These are phyloP conservation scores for Ustilago hordei DNA, from an alignment of 1,284 basidiomycete species.

Conservation along the genomic window DNA sequence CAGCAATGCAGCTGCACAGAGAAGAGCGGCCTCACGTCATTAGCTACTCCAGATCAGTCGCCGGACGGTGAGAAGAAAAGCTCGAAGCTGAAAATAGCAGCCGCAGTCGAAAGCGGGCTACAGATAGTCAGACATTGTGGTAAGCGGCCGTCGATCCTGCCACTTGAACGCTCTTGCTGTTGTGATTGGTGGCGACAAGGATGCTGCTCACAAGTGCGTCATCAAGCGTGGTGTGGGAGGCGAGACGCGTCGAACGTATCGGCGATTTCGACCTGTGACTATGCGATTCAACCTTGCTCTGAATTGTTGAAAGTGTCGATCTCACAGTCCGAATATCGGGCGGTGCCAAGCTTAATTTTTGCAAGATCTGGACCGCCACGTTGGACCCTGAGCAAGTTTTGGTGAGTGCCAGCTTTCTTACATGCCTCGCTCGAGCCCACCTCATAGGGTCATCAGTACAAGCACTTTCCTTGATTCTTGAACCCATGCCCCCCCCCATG, in stretches of 20 bases:
- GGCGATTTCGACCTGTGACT: neutral
- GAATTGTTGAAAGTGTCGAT: neutral
- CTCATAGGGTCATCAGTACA: neutral
- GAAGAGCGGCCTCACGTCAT: constrained; percentile 48
- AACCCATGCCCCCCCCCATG: neutral
- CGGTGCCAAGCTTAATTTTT: neutral
- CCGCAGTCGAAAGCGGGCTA: neutral
- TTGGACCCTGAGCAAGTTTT: constrained; percentile 17
- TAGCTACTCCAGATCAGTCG: constrained; percentile 1
- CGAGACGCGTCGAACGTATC: neutral
- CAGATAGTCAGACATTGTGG: neutral
- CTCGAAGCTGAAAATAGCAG: constrained; percentile 28
- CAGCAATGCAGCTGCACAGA: constrained; percentile 25
- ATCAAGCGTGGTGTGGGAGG: constrained; percentile 40
- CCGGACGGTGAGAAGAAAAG: neutral
- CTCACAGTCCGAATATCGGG: constrained; percentile 11
- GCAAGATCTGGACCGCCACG: constrained; percentile 21
- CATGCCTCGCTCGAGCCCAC: constrained; percentile 13
- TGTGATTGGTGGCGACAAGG: constrained; percentile 17
- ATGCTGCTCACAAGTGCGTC: constrained; percentile 30
- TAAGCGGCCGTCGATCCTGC: constrained; percentile 21
- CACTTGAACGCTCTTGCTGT: no score
- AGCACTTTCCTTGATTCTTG: neutral
- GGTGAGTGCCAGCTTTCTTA: no score
- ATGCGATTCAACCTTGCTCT: neutral